phyloP scores from a whole-genome alignment of 257 asterid genomes.

The Verbena officinalis region DNA sequence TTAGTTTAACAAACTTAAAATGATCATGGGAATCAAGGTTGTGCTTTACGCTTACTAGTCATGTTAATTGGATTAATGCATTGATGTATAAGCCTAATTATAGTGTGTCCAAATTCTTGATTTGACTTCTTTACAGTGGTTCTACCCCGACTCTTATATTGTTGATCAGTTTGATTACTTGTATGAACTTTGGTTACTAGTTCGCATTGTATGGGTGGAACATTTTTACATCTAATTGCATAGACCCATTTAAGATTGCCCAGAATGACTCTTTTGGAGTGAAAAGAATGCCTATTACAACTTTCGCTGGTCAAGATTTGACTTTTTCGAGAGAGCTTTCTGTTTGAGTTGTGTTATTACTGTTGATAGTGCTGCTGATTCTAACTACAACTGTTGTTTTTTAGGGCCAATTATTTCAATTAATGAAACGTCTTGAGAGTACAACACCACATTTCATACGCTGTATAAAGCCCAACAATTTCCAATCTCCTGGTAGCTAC shows the following conservation, averaged over 20 bases:
- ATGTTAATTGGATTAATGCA: neutral
- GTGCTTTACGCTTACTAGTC: no score
- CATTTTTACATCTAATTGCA: no score
- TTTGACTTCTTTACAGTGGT: neutral
- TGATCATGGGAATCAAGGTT: no score
- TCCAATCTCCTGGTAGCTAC: constrained; percentile 80
- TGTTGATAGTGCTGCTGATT: constrained; percentile 13
- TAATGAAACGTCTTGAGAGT: constrained; percentile 92
- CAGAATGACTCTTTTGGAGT: constrained; percentile 1
- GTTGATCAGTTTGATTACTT: no score
- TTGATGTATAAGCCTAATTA: neutral
- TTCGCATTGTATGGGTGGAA: no score
- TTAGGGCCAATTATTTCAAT: constrained; percentile 87
- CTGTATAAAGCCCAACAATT: constrained; percentile 92
- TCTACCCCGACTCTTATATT: no score
- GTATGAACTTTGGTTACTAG: no score
- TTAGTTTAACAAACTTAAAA: neutral
- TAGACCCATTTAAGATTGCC: neutral
- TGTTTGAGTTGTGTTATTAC: neutral
- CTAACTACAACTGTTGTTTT: constrained; percentile 19
- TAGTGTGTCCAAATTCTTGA: neutral
- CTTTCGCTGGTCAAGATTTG: neutral
- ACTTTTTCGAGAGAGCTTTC: neutral
- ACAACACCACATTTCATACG: constrained; percentile 99
- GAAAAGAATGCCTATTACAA: neutral